A percentile compares a stretch with the other conserved stretches of the same genome.
phyloP scores from a whole-genome alignment of 2,329 filamentous ascomycete genomes.

The Achaetomium macrosporum region DNA sequence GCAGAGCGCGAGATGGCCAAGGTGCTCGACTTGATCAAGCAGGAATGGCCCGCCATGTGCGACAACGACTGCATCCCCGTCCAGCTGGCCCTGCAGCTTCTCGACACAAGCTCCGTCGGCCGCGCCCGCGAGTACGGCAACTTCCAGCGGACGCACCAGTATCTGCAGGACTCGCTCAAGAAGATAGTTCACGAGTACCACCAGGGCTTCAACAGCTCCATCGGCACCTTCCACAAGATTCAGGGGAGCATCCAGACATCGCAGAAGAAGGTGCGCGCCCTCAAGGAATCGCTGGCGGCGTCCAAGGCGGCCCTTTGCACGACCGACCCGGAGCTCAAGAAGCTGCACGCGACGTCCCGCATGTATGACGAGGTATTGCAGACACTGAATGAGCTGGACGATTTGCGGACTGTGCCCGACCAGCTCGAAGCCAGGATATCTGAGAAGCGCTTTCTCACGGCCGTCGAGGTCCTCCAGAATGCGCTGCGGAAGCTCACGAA shows the following conservation, averaged over 20 bases:
- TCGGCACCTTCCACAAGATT: slow-evolving; percentile 98
- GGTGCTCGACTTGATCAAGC: slow-evolving; percentile 75
- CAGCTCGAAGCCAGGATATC: slow-evolving; percentile 91
- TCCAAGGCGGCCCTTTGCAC: slow-evolving; percentile 77
- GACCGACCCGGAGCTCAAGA: slow-evolving; percentile 86
- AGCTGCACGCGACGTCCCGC: slow-evolving; percentile 79
- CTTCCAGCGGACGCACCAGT: slow-evolving; percentile 76
- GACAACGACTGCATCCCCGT: slow-evolving; percentile 84
- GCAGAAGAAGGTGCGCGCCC: slow-evolving; percentile 72
- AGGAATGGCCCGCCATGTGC: slow-evolving; percentile 90
- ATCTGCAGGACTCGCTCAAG: slow-evolving; percentile 89
- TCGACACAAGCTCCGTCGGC: slow-evolving; percentile 90
- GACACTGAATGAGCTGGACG: slow-evolving; percentile 76
- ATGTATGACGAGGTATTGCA: slow-evolving; percentile 87
- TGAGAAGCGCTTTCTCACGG: slow-evolving; percentile 89
- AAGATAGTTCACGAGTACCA: slow-evolving; percentile 97
- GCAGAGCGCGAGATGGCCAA: slow-evolving; percentile 53
- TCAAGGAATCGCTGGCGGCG: slow-evolving; percentile 76
- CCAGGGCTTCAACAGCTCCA: slow-evolving; percentile 98
- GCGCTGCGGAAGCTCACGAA: slow-evolving; percentile 77
- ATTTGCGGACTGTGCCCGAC: slow-evolving; percentile 82
- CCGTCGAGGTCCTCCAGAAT: slow-evolving; percentile 86
- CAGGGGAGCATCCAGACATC: slow-evolving; percentile 87
- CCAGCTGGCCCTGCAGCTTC: slow-evolving; percentile 87
- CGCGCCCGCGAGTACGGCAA: slow-evolving; percentile 81